These are phyloP conservation scores for Candida silvicultrix DNA, from an alignment of 805 yeast species.

Conservation along the genomic window DNA sequence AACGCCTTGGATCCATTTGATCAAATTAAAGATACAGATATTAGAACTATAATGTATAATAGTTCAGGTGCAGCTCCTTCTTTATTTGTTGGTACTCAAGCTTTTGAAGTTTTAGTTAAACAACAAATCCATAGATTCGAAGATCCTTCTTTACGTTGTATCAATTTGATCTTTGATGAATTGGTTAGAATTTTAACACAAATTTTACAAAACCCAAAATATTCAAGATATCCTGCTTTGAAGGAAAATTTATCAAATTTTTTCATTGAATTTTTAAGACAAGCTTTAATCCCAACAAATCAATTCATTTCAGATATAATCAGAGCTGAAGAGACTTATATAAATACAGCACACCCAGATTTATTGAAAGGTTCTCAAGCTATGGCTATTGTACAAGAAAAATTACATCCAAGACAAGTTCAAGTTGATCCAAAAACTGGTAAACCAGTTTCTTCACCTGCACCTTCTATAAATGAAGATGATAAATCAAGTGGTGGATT, in stretches of 20 bases:
- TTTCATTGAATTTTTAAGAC: slow-evolving; percentile 75
- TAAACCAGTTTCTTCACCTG: slow-evolving; percentile 48
- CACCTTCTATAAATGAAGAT: slow-evolving; percentile 25
- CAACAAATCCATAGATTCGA: slow-evolving; percentile 92
- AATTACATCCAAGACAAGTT: slow-evolving; percentile 63
- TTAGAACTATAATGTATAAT: slow-evolving; percentile 94
- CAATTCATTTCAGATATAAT: slow-evolving; percentile 80
- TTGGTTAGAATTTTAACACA: slow-evolving; percentile 84
- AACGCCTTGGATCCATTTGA: slow-evolving; percentile 93
- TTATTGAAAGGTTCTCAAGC: slow-evolving; percentile 92
- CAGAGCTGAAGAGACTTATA: slow-evolving; percentile 83
- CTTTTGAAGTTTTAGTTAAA: slow-evolving; percentile 91
- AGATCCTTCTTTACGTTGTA: slow-evolving; percentile 87
- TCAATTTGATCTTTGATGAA: slow-evolving; percentile 88
- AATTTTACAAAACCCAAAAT: slow-evolving; percentile 74
- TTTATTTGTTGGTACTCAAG: slow-evolving; percentile 93
- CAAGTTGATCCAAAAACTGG: slow-evolving; percentile 88
- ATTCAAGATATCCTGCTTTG: slow-evolving; percentile 83
- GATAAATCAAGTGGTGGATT: slow-evolving; percentile 60
- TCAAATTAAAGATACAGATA: slow-evolving; percentile 91
- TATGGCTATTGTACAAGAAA: slow-evolving; percentile 85
- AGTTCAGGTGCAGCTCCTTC: slow-evolving; percentile 96
- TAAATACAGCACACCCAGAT: slow-evolving; percentile 97
- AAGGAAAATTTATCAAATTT: slow-evolving; percentile 80
- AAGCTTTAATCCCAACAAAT: slow-evolving; percentile 77